Evolutionary conservation across 208 protist species (phyloP), one percentile per base, ranked within the genome.

Genomic region (Wallacemonas rigidus): DNA sequence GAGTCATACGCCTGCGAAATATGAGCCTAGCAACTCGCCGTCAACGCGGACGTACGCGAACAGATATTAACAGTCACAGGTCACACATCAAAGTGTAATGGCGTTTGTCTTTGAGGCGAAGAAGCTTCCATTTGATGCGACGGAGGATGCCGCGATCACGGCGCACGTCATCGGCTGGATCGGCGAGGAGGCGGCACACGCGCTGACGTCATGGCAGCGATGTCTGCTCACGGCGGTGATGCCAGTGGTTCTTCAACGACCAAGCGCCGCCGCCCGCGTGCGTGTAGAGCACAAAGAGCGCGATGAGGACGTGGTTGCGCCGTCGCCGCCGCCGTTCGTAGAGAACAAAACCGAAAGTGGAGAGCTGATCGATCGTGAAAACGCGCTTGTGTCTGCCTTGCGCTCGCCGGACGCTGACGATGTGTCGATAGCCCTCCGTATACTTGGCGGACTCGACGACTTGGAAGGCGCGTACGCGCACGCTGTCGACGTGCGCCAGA

Each of bases 21-120:
- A 26, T 26, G 26, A 26, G 0, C 26, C 26, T 26, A 0, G 26
- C 26, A 26, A 26, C 26, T 26, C 26, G 26, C 26, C 26, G 26
- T 26, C 26, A 26, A 26, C 26, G 26, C 26, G 26, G 26, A 26
- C 26, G 26, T 26, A 26, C 26, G 0, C 26, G 26, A 26, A 26
- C 26, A 26, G 26, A 26, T 26, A 26, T 26, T 26, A 26, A 26
- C 26, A 26, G 26, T 26, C 26, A 0, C 26, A 26, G 26, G 26
- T 26, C 47, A 51, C 47, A 51, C 0, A 15, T 8, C 47, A 8
- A 68, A 12, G 9, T 51, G 40, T 40, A 36, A 92, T 93, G 84
- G 75, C 82, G 0, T 91, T 91, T 72, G 90, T 95, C 1, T 93
- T 93, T 71, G 88, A 93, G 67, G 88, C 88, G 12, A 70, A 79